A percentile compares a stretch with the other conserved stretches of the same genome.
Evolutionary conservation across 768 basidiomycete species (phyloP).

Genomic region (Boletus tomentosulus): DNA sequence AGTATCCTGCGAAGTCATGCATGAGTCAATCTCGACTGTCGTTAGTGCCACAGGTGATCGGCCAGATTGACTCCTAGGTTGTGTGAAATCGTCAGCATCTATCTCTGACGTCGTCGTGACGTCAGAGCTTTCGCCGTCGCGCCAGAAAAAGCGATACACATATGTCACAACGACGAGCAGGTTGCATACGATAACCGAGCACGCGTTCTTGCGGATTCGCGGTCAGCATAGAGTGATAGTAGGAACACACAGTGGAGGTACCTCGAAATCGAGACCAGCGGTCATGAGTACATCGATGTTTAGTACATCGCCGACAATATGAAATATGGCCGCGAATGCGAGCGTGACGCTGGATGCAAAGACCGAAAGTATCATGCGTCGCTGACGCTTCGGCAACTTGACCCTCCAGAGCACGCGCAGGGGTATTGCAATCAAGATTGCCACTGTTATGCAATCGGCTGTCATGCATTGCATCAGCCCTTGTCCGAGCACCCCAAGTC

Average conservation of each 20-base stretch:
- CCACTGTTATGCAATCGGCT: conserved; percentile 9
- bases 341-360: conserved; percentile 10
- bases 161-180: conserved; percentile 16
- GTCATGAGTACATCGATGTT: background rate
- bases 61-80: background rate
- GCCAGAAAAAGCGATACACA: conserved; percentile 6
- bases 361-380: conserved; percentile 16
- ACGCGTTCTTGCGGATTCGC: background rate
- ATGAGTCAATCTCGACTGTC: background rate
- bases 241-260: background rate
- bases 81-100: conserved; percentile 5
- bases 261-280: conserved; percentile 6
- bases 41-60: background rate
- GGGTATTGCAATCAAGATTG: conserved; percentile 10
- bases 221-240: background rate
- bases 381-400: conserved; percentile 9
- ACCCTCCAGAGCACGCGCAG: conserved; percentile 15
- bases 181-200: conserved; percentile 14
- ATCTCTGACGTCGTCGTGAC: background rate
- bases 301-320: conserved; percentile 1
- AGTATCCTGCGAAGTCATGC: conserved; percentile 14
- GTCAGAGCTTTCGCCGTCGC: background rate
- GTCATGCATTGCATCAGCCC: background rate
- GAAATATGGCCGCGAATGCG: conserved; percentile 9
- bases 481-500: background rate